Evolutionary conservation across 192 early-diverging fungal genomes (phyloP), one percentile per base, ranked within the genome.

Genomic region (Phlyctochytrium planicorne): DNA sequence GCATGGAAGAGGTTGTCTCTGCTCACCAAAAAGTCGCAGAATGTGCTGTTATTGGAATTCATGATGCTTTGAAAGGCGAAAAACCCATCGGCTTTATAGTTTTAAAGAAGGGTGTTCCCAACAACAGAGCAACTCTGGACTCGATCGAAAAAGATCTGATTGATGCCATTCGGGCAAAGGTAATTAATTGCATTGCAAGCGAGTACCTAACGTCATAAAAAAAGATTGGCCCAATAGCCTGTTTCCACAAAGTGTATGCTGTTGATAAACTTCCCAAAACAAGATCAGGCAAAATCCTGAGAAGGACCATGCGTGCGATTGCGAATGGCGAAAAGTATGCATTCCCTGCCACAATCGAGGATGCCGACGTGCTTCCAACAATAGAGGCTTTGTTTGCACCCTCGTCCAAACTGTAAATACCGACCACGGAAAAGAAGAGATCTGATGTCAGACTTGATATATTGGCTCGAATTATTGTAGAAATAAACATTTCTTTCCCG

Each of bases 261-360:
- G 87, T 95, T 2, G 70, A 83, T 23, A 74, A 86, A 6, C 65
- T 95, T 70, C 93, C 93, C 31, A 95, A 95, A 74, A 95, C 93
- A 0, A 74, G 93, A 16, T 87, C 83, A 24, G 93, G 93, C 20
- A 95, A 95, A 76, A 87, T 95, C 29, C 66, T 95, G 69, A 78
- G 93, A 52, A 79, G 89, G 33, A 89, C 86, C 57, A 83, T 95
- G 34, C 80, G 93, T 14, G 63, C 87, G 34, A 73, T 80, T 30
- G 89, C 86, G 35, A 84, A 87, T 61, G 84, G 74, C 0, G 70
- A 75, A 2, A 53, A 62, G 37, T 83, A 80, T 68, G 77, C 73
- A n/a, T 78, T 90, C 0, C 93, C 93, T 0, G 88, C 90, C 0
- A 94, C 93, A 10, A 93, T 94, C 65, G 93, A 94, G 69, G 91